Evolutionary conservation across 2,329 filamentous ascomycete genomes (phyloP), one percentile per base, ranked within the genome.

Genomic region (Talaromyces funiculosus): DNA sequence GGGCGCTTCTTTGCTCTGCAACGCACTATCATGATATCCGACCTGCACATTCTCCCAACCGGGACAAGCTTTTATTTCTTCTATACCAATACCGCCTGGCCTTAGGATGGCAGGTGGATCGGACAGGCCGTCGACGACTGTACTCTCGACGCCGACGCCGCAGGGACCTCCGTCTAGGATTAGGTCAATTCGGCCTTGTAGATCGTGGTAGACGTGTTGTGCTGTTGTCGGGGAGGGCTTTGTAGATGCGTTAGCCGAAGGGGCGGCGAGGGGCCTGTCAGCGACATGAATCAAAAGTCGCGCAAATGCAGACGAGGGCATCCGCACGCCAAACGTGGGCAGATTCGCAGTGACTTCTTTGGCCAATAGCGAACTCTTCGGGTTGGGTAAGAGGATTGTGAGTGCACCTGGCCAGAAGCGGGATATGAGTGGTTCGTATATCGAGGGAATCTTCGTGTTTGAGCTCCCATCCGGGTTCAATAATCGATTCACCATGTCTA

Each of bases 391-490:
- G 47, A 99, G 82, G 64, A 99, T 92, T 0, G 94, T 99, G 57
- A 99, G 76, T 0, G 94, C 92, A 0, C 94, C 94, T 0, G 94
- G 94, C 94, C 94, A 99, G 80, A 97, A 99, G 45, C 81, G 82
- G 60, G 85, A 78, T 60, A 97, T 90, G 22, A 99, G 77, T 0
- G 90, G 80, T 61, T 81, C 81, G 75, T 99, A 99, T 68, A 92
- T 88, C 0, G 78, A 73, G 0, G 92, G 92, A 43, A 97, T 83
- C 14, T 66, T 56, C 35, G 69, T 66, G 64, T 61, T 63, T 5
- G 43, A 14, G 29, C 63, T 71, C 59, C 66, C 55, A 16, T 53
- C 40, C 2, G 78, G 73, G 61, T 73, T 71, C 29, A 95, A 77
- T 9, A 95, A 73, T 3, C 76, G 75, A 59, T 88, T 81, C 60